A percentile compares a stretch with the other conserved stretches of the same genome.
Conservation (phyloP, 805 yeast species). For the Pichia manshurica region DNA sequence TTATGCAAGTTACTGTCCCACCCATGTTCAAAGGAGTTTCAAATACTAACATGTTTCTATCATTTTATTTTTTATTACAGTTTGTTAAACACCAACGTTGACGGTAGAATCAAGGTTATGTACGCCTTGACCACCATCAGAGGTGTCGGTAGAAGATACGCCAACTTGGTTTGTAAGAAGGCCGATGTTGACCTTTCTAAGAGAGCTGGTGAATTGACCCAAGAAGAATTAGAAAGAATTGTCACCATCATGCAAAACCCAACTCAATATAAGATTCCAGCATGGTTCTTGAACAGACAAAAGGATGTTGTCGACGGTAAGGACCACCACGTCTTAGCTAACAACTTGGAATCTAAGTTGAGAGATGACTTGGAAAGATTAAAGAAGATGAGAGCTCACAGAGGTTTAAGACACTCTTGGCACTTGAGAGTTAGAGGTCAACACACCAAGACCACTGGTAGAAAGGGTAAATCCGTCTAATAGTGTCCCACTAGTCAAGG, state of each 20-base stretch:
- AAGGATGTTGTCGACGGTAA: conserved; percentile 97
- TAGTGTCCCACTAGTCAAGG: conserved; percentile 2
- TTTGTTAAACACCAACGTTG: conserved; percentile 99
- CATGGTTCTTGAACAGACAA: conserved; percentile 99
- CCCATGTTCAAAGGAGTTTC: too few relatives aligned
- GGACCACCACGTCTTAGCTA: conserved; percentile 98
- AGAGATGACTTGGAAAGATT: conserved; percentile 99
- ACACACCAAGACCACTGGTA: conserved; percentile 99
- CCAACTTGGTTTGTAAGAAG: conserved; percentile 99
- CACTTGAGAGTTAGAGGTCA: conserved; percentile 99
- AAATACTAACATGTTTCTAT: conserved; percentile 1
- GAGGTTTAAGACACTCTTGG: conserved; percentile 99
- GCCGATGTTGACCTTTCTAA: conserved; percentile 97
- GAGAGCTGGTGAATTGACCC: conserved; percentile 99
- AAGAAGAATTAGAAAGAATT: conserved; percentile 99
- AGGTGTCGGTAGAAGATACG: conserved; percentile 99
- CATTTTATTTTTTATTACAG: conserved; percentile 35
- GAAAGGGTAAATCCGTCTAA: conserved; percentile 64
- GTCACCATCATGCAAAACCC: conserved; percentile 99
- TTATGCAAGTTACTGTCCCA: too few relatives aligned
- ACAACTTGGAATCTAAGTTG: conserved; percentile 98
- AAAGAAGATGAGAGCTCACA: conserved; percentile 99
- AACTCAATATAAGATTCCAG: conserved; percentile 97
- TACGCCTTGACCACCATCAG: conserved; percentile 99
- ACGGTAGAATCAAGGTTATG: conserved; percentile 99